phyloP scores from a whole-genome alignment of 306 rosid species.

The Echinosophora koreensis region DNA sequence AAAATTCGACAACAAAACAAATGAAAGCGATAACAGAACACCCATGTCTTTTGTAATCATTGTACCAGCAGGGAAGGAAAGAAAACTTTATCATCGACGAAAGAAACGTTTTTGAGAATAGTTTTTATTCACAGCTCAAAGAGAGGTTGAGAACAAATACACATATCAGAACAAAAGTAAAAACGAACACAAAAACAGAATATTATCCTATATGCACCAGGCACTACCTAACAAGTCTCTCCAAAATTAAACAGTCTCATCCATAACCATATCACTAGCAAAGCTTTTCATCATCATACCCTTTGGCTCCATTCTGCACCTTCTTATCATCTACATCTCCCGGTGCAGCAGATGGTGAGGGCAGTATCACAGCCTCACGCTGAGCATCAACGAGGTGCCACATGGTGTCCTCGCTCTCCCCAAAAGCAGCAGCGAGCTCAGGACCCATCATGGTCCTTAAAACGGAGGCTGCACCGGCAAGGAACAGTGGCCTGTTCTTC shows the following conservation, averaged over 20 bases:
- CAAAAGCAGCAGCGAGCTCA: slow-evolving; percentile 76
- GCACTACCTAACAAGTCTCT: background rate
- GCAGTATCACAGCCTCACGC: slow-evolving; percentile 25
- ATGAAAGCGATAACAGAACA: too few species aligned
- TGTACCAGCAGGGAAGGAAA: background rate
- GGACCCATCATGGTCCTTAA: slow-evolving; percentile 62
- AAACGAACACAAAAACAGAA: background rate
- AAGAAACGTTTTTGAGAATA: too few species aligned
- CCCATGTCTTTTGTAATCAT: too few species aligned
- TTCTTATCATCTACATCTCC: slow-evolving; percentile 9
- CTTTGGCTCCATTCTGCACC: slow-evolving; percentile 19
- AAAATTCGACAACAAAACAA: too few species aligned
- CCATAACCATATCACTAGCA: slow-evolving; percentile 16
- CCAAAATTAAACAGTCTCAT: background rate
- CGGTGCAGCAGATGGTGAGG: slow-evolving; percentile 44
- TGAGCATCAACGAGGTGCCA: slow-evolving; percentile 18
- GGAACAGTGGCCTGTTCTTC: slow-evolving; percentile 71
- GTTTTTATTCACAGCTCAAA: slow-evolving; percentile 46
- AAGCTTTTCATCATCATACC: background rate
- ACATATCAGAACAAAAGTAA: background rate
- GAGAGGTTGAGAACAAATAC: slow-evolving; percentile 1
- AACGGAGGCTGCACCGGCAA: slow-evolving; percentile 72
- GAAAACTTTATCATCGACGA: too few species aligned
- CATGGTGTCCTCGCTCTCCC: slow-evolving; percentile 56
- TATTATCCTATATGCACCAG: background rate